These are phyloP conservation scores for Pseudonitzschia multistriata DNA, from an alignment of 108 stramenopile genomes.

Conservation along the genomic window DNA sequence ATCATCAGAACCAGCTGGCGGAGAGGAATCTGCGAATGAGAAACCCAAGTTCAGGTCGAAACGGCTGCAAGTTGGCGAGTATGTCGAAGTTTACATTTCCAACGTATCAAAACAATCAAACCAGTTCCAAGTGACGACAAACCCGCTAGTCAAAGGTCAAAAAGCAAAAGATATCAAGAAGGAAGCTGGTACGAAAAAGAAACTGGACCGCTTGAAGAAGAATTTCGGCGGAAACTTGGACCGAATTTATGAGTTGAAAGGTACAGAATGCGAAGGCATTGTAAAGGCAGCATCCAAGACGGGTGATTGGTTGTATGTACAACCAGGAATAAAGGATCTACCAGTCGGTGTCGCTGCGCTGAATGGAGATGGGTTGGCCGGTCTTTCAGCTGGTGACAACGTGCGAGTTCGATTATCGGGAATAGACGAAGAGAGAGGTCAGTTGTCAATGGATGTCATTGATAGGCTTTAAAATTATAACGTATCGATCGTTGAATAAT, in stretches of 20 bases:
- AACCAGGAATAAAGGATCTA: conserved; percentile 54
- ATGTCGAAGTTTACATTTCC: conserved; percentile 66
- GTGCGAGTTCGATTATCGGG: conserved; percentile 72
- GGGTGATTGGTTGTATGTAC: conserved; percentile 80
- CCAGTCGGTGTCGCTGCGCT: conserved; percentile 70
- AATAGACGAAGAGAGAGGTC: conserved; percentile 75
- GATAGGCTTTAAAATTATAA: not conserved
- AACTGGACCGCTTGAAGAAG: conserved; percentile 34
- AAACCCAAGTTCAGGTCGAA: conserved; percentile 11
- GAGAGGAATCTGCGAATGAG: not conserved
- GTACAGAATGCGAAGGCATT: conserved; percentile 59
- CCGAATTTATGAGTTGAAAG: conserved; percentile 41
- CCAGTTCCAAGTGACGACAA: conserved; percentile 67
- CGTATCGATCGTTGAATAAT: not conserved
- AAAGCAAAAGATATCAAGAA: conserved; percentile 64
- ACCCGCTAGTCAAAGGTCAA: conserved; percentile 48
- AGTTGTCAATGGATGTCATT: conserved; percentile 61
- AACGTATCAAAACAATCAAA: conserved; percentile 73
- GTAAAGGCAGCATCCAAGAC: conserved; percentile 76
- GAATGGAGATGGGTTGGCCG: not conserved
- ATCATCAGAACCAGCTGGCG: not conserved
- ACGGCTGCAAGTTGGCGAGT: conserved; percentile 51
- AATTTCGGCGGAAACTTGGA: conserved; percentile 44
- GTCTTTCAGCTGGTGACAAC: conserved; percentile 51
- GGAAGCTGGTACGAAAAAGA: conserved; percentile 45